These are phyloP conservation scores for Lactifluus subvellereus DNA, from an alignment of 768 basidiomycete species.

Conservation along the genomic window DNA sequence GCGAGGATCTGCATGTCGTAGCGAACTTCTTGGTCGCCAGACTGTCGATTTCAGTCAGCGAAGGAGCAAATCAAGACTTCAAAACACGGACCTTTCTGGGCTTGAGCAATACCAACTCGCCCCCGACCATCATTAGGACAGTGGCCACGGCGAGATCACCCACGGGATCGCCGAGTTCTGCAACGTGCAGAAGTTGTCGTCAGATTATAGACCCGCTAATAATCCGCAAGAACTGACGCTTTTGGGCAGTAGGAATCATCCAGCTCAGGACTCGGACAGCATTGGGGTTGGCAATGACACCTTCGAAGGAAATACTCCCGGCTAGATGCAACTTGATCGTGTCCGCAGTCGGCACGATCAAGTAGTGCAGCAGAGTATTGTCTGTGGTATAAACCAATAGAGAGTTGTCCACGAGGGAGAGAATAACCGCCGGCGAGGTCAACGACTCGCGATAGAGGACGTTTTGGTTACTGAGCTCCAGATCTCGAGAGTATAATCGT, in stretches of 20 bases:
- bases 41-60: constrained; percentile 38
- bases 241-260: constrained; percentile 93
- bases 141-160: constrained; percentile 92
- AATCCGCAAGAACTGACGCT: constrained; percentile 51
- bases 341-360: constrained; percentile 80
- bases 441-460: constrained; percentile 77
- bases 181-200: constrained; percentile 14
- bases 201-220: constrained; percentile 1
- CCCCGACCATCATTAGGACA: constrained; percentile 92
- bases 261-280: constrained; percentile 90
- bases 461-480: constrained; percentile 76
- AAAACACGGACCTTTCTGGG: constrained; percentile 65
- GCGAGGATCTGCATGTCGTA: constrained; percentile 98
- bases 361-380: constrained; percentile 88
- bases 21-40: constrained; percentile 81
- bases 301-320: constrained; percentile 91
- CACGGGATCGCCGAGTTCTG: constrained; percentile 90
- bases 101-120: constrained; percentile 80
- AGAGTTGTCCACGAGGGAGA: constrained; percentile 93
- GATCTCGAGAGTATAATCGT: constrained; percentile 89
- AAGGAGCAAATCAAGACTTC: neutral
- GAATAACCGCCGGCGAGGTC: constrained; percentile 70
- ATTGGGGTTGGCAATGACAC: constrained; percentile 77
- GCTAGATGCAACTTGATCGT: constrained; percentile 84
- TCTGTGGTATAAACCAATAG: constrained; percentile 91